A percentile compares a stretch with the other conserved stretches of the same genome.
Evolutionary conservation across 768 basidiomycete genomes (phyloP).

Genomic region (Psilocybe tampanensis): DNA sequence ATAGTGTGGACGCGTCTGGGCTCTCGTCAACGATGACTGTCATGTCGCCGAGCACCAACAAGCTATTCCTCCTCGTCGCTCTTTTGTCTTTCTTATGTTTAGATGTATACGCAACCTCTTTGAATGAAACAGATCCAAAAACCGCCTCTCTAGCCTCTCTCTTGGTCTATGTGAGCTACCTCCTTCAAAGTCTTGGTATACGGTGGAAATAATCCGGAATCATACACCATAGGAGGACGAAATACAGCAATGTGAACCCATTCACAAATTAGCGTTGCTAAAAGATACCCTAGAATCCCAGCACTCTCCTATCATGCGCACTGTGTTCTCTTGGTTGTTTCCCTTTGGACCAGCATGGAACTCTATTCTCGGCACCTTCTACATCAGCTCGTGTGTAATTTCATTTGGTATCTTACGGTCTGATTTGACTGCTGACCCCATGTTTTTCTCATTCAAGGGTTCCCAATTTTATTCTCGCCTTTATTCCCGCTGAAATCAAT

Average conservation of each 20-base stretch:
- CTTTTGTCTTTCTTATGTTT: constrained; percentile 39
- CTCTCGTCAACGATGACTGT: constrained; percentile 17
- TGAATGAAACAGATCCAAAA: constrained; percentile 6
- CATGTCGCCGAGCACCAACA: constrained; percentile 30
- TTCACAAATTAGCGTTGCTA: constrained; percentile 54
- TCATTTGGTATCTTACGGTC: constrained; percentile 8
- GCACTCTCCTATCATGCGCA: constrained; percentile 76
- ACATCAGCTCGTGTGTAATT: constrained; percentile 87
- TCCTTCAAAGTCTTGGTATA: constrained; percentile 1
- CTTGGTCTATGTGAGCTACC: constrained; percentile 25
- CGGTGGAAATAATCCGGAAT: constrained; percentile 8
- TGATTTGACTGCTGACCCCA: constrained; percentile 8
- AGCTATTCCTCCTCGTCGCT: constrained; percentile 38
- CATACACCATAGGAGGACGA: constrained; percentile 38
- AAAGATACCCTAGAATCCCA: constrained; percentile 62
- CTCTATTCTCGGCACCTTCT: constrained; percentile 89
- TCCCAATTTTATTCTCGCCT: constrained; percentile 93
- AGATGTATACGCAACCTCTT: constrained; percentile 16
- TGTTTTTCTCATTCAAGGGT: constrained; percentile 48
- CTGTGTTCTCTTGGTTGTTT: constrained; percentile 80
- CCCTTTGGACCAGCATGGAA: constrained; percentile 93
- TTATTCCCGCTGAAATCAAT: constrained; percentile 89
- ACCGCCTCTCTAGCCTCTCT: constrained; percentile 14
- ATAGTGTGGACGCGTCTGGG: constrained; percentile 2
- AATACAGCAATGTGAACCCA: constrained; percentile 39